These are phyloP conservation scores for Carex scoparia DNA, from an alignment of 176 grass and related monocot genomes.

Conservation along the genomic window DNA sequence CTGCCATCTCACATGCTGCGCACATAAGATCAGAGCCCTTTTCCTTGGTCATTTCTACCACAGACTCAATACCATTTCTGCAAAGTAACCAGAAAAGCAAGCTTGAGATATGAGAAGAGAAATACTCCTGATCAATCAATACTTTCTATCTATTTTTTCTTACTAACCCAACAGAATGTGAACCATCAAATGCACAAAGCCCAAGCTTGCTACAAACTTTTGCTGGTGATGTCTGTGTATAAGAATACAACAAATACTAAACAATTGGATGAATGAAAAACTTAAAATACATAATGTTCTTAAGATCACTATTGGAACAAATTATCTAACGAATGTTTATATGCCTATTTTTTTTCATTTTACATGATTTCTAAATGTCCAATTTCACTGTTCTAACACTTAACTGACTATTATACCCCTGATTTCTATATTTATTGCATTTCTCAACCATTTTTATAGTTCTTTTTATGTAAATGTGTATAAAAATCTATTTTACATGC, in stretches of 20 bases:
- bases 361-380: too few species aligned
- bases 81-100: conserved; percentile 1
- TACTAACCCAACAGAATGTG: conserved; percentile 56
- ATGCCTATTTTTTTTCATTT: too few species aligned
- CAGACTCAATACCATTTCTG: conserved; percentile 70
- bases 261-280: conserved; percentile 7
- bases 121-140: not conserved
- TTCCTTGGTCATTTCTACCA: conserved; percentile 43
- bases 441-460: too few species aligned
- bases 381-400: too few species aligned
- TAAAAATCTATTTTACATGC: too few species aligned
- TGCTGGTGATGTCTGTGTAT: conserved; percentile 48
- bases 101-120: not conserved
- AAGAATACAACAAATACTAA: conserved; percentile 3
- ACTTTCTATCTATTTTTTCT: not conserved
- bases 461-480: too few species aligned
- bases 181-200: conserved; percentile 68
- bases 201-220: conserved; percentile 62
- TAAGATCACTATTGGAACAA: not conserved
- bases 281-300: not conserved
- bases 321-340: not conserved
- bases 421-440: too few species aligned
- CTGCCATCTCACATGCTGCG: conserved; percentile 64
- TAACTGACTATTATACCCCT: too few species aligned
- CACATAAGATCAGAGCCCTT: conserved; percentile 46